Evolutionary conservation across 352 stramenopile species (phyloP), one percentile per base, ranked within the genome.

Genomic region (Phytopythium delawarense): DNA sequence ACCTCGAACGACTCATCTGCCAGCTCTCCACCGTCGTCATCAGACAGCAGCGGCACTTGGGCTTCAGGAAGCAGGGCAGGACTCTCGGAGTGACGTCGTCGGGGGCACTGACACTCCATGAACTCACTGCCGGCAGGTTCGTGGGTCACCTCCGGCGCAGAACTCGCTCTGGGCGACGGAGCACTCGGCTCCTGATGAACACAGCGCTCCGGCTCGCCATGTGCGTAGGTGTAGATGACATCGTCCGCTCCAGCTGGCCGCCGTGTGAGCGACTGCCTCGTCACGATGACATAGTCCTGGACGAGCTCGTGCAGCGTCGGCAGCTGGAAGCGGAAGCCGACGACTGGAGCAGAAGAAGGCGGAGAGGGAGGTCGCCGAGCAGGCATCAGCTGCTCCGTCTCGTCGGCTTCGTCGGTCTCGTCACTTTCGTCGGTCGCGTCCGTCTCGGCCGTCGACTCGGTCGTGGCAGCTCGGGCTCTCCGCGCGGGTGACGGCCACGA

Each of bases 221-320:
- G 54, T 0, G 54, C 54, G 35, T 60, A 60, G 0, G 54, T 60
- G 37, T 51, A 60, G 37, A 60, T 40, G 4, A 21, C 54, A 20
- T 60, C 54, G 54, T 39, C 39, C 8, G 25, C 12, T 30, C 37
- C 34, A 34, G 32, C 9, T 13, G 5, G 23, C 13, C 25, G 54
- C 11, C 37, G 21, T 4, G 54, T 50, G 5, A 60, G 54, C 35
- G 54, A 60, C 40, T 48, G 37, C 37, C 54, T 48, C 18, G 54
- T 60, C 35, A 60, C 54, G 16, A 60, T 39, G 34, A 60, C 54
- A 16, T 60, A 60, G 54, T 60, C 54, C n/a, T 60, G 54, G 2
- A 60, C 54, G 35, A 60, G 39, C 18, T 50, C 54, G 7, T 60
- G 54, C 21, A 60, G 21, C 35, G 54, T 60, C 54, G 54, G 37